Evolutionary conservation across 2,329 filamentous ascomycete genomes (phyloP).

Genomic region (Penicillium polonicum): DNA sequence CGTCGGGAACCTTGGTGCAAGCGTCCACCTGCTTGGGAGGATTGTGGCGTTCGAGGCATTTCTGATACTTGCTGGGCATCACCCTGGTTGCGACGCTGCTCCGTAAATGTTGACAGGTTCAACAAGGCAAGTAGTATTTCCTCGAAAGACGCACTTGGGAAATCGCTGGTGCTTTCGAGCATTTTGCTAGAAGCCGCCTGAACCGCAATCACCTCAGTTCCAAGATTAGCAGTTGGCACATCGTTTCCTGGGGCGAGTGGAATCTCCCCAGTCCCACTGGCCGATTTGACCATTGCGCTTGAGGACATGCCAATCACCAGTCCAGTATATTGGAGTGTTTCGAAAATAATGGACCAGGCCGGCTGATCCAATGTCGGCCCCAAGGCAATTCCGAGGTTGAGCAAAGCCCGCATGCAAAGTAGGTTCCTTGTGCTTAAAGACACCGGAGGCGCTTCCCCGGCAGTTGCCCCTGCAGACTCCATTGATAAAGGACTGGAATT

Average conservation of each 20-base stretch:
- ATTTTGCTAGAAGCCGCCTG: constrained; percentile 82
- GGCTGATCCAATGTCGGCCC: constrained; percentile 77
- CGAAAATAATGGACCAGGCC: constrained; percentile 85
- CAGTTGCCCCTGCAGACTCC: constrained; percentile 26
- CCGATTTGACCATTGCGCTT: constrained; percentile 30
- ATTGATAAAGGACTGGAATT: constrained; percentile 24
- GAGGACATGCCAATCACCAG: constrained; percentile 64
- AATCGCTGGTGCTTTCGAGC: constrained; percentile 89
- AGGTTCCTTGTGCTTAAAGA: constrained; percentile 84
- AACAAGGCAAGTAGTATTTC: constrained; percentile 76
- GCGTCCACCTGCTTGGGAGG: constrained; percentile 27
- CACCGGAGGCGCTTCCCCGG: constrained; percentile 46
- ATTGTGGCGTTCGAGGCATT: constrained; percentile 23
- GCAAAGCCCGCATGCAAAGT: constrained; percentile 79
- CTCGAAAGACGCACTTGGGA: constrained; percentile 77
- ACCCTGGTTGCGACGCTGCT: constrained; percentile 49
- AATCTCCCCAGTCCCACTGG: constrained; percentile 30
- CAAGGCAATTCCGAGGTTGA: constrained; percentile 94
- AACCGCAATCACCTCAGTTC: constrained; percentile 79
- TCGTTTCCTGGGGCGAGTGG: constrained; percentile 37
- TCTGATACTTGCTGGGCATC: constrained; percentile 57
- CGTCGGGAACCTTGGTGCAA: constrained; percentile 41
- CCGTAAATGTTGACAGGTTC: constrained; percentile 56
- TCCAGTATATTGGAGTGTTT: constrained; percentile 90
- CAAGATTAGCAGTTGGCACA: constrained; percentile 63